Conservation (phyloP, 306 rosid genomes). For the Malus asiatica region DNA sequence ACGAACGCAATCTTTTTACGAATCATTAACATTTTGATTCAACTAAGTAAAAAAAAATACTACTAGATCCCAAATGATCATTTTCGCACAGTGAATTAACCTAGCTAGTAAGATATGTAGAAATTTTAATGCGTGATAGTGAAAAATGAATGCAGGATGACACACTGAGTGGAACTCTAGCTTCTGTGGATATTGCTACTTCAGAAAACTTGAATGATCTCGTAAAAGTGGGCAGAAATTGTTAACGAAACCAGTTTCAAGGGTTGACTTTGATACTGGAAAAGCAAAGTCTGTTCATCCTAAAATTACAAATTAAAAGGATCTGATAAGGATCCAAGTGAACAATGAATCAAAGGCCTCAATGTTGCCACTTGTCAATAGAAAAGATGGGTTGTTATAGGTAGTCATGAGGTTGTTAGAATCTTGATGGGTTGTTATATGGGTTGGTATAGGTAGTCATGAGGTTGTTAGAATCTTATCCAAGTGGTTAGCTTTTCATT, state of each 20-base stretch:
- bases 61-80: neutral
- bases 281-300: neutral
- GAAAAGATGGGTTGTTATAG: no score
- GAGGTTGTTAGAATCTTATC: no score
- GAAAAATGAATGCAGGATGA: constrained; percentile 4
- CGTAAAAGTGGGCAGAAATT: constrained; percentile 21
- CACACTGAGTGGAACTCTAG: neutral
- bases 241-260: constrained; percentile 22
- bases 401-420: no score
- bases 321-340: neutral
- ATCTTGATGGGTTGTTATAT: no score
- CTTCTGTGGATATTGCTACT: constrained; percentile 17
- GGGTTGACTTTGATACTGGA: constrained; percentile 7
- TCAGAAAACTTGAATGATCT: constrained; percentile 20
- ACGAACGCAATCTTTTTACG: no score
- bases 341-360: no score
- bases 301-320: constrained; percentile 10
- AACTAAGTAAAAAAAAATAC: neutral
- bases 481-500: no score
- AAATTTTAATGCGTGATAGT: neutral
- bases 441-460: no score
- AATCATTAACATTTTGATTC: neutral
- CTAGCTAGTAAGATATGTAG: neutral
- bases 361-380: no score
- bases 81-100: neutral